A percentile compares a stretch with the other conserved stretches of the same genome.
These are phyloP conservation scores for Syzygium aqueum DNA, from an alignment of 345 rosid genomes.

Conservation along the genomic window DNA sequence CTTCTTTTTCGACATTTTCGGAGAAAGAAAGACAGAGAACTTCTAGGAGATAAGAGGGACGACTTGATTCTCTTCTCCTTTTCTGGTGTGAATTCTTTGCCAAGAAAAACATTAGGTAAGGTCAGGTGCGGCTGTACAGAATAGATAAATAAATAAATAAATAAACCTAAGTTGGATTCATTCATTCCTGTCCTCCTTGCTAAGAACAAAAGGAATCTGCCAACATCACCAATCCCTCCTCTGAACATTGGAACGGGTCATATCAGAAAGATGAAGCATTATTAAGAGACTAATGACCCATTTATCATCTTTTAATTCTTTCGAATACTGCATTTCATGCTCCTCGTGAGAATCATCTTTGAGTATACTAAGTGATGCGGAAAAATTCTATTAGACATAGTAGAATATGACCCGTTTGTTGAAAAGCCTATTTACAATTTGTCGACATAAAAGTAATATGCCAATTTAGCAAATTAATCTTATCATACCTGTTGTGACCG, in stretches of 20 bases:
- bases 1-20: neutral
- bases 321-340: neutral
- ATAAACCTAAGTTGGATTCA: neutral
- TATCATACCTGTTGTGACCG: neutral
- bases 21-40: neutral
- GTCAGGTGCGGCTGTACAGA: neutral
- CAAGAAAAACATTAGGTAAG: neutral
- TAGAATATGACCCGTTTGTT: neutral
- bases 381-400: too few species aligned
- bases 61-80: neutral
- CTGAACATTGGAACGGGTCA: neutral
- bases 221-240: neutral
- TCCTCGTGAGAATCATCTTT: neutral
- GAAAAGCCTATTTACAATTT: neutral
- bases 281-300: neutral
- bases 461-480: neutral
- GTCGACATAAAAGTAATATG: neutral
- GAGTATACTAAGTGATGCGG: neutral
- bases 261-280: neutral
- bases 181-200: constrained; percentile 4
- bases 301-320: neutral
- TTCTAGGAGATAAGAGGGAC: neutral
- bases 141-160: neutral
- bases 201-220: constrained; percentile 6
- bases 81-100: neutral